These are phyloP conservation scores for Chrysoporthe puriensis DNA, from an alignment of 2,329 filamentous ascomycete species.

Conservation along the genomic window DNA sequence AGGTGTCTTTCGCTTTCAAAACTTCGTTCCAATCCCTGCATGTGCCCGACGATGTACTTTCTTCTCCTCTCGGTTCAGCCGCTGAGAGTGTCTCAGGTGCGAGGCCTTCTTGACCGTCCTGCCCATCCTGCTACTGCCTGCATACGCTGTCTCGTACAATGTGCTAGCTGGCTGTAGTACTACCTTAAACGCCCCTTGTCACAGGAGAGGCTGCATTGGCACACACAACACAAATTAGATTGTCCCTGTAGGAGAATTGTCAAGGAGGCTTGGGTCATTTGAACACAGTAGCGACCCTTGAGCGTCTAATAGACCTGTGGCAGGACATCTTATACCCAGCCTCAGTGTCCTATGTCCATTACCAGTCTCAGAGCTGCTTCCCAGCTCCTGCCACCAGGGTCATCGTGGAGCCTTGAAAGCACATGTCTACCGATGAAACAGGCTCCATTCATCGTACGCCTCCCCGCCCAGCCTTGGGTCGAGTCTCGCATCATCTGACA, in stretches of 20 bases:
- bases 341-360: background rate
- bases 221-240: slow-evolving; percentile 5
- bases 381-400: background rate
- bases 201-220: slow-evolving; percentile 12
- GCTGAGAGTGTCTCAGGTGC: background rate
- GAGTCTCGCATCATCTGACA: background rate
- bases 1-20: background rate
- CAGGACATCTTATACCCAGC: no score
- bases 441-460: background rate
- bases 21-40: background rate
- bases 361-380: background rate
- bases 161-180: slow-evolving; percentile 5
- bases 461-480: no score
- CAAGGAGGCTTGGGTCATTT: background rate
- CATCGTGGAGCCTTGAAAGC: background rate
- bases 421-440: background rate
- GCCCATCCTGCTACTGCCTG: background rate
- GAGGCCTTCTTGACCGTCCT: background rate
- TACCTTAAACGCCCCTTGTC: slow-evolving; percentile 16
- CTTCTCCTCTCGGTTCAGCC: background rate
- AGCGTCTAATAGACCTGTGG: no score
- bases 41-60: background rate
- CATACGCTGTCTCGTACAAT: background rate
- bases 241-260: background rate
- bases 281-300: background rate